Conservation (phyloP, 164 flowering plant genomes). For the Tinospora cordifolia region DNA sequence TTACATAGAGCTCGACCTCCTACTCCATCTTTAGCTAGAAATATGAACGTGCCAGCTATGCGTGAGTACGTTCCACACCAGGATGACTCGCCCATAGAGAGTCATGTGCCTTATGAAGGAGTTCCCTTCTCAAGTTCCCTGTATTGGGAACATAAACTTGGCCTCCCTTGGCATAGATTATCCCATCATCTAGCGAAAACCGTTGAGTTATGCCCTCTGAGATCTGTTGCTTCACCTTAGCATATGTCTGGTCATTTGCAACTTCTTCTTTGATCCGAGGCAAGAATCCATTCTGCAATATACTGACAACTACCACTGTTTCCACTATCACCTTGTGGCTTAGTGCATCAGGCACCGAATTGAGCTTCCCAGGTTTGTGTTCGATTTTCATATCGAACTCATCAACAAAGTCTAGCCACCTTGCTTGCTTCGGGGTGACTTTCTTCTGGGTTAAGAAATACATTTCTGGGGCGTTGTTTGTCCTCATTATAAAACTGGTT, state of each 20-base stretch:
- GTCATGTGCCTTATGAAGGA: no score
- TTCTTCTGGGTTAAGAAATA: no score
- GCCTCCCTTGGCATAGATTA: constrained; percentile 4
- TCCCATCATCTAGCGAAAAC: no score
- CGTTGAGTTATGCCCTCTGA: no score
- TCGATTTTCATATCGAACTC: no score
- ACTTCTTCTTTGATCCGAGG: no score
- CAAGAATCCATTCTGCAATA: no score
- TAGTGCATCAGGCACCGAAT: constrained; percentile 11
- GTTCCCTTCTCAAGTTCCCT: constrained; percentile 12
- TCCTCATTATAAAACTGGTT: background rate
- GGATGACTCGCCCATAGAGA: constrained; percentile 13
- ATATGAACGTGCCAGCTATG: background rate
- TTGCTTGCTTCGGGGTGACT: no score
- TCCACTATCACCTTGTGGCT: constrained; percentile 6
- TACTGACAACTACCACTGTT: background rate
- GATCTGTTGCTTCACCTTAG: no score
- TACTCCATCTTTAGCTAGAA: constrained; percentile 13
- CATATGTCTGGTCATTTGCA: no score
- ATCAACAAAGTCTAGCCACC: no score
- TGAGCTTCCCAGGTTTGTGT: background rate
- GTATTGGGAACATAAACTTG: constrained; percentile 9
- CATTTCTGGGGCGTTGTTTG: background rate
- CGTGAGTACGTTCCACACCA: constrained; percentile 14
- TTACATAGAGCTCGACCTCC: constrained; percentile 2